A percentile compares a stretch with the other conserved stretches of the same genome.
phyloP scores from a whole-genome alignment of 495 filamentous ascomycete species.

The Penicillium daleae region DNA sequence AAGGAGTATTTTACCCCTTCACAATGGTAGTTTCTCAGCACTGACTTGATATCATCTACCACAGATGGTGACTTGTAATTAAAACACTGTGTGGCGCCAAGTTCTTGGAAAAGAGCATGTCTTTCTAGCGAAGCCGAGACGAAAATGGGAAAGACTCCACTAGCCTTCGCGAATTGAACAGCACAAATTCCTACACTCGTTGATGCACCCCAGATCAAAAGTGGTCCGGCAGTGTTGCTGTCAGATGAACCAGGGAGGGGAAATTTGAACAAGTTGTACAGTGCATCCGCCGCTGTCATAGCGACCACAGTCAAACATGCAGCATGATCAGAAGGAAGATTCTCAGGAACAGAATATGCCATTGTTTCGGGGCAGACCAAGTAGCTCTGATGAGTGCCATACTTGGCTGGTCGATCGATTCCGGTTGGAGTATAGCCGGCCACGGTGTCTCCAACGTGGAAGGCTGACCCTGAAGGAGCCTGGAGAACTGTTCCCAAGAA shows the following conservation, averaged over 20 bases:
- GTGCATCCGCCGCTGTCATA: not conserved
- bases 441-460: not conserved
- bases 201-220: not conserved
- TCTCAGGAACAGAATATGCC: not conserved
- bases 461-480: not conserved
- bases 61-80: not conserved
- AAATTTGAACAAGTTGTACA: not conserved
- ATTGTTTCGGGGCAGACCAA: not conserved
- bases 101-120: not conserved
- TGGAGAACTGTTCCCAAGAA: not conserved
- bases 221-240: not conserved
- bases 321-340: not conserved
- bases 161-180: not conserved
- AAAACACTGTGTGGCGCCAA: not conserved
- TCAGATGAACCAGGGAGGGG: not conserved
- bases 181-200: not conserved
- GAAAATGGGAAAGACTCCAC: not conserved
- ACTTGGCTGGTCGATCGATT: not conserved
- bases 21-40: not conserved
- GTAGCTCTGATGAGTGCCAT: not conserved
- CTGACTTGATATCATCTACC: not conserved
- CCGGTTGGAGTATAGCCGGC: not conserved
- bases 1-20: not conserved
- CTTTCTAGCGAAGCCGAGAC: not conserved
- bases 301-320: not conserved